Conservation (phyloP, 2,329 filamentous ascomycete species). For the Hysterium pulicare region DNA sequence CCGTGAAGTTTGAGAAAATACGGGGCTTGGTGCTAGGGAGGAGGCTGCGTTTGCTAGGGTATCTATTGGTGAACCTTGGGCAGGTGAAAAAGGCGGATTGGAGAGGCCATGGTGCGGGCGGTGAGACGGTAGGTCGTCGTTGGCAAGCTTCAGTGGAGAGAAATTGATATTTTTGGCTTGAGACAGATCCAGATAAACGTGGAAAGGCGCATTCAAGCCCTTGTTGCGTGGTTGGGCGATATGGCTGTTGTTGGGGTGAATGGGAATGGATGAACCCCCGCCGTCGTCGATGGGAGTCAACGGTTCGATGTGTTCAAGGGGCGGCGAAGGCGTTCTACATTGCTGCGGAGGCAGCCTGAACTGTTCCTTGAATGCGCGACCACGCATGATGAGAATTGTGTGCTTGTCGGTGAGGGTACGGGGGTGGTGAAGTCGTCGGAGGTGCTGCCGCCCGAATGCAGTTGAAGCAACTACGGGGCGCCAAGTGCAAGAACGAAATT, state of each 20-base stretch:
- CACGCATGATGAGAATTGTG: slow-evolving; percentile 24
- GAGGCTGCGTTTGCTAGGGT: slow-evolving; percentile 43
- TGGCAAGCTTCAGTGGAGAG: not conserved
- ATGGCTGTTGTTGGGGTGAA: slow-evolving; percentile 13
- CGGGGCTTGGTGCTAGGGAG: slow-evolving; percentile 36
- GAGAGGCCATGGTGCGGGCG: slow-evolving; percentile 20
- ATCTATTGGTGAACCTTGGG: slow-evolving; percentile 40
- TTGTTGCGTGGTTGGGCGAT: slow-evolving; percentile 6
- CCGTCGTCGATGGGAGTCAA: slow-evolving; percentile 31
- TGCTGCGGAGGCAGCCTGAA: slow-evolving; percentile 28
- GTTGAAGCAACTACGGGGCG: slow-evolving; percentile 26
- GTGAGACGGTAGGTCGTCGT: slow-evolving; percentile 7
- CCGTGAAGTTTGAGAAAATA: slow-evolving; percentile 20
- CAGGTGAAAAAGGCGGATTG: slow-evolving; percentile 18
- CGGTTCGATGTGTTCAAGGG: slow-evolving; percentile 28
- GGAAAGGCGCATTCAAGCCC: too few species aligned
- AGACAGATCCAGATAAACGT: not conserved
- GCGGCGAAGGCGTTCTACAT: slow-evolving; percentile 27
- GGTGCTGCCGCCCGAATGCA: slow-evolving; percentile 17
- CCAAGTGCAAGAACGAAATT: slow-evolving; percentile 15
- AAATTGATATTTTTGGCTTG: not conserved
- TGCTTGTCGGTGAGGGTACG: slow-evolving; percentile 13
- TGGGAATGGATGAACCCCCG: slow-evolving; percentile 19
- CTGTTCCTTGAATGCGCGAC: slow-evolving; percentile 33
- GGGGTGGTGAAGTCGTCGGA: slow-evolving; percentile 15